Conservation (phyloP, 805 yeast species). For the Wickerhamiella alocasiicola region DNA sequence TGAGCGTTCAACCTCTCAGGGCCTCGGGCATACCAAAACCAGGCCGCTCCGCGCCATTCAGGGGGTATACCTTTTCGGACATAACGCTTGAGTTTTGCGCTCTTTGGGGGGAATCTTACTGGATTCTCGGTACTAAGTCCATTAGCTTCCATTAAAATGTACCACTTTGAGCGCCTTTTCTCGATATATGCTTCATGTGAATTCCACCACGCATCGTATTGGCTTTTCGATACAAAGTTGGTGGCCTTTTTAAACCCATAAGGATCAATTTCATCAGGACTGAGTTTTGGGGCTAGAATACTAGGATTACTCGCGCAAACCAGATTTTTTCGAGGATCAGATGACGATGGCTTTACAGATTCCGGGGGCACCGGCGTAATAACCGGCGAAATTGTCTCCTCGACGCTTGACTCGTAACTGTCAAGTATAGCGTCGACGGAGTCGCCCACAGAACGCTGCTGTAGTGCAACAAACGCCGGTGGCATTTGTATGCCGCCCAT, state of each 20-base stretch:
- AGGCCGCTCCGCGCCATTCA: conserved; percentile 93
- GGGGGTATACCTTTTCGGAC: conserved; percentile 90
- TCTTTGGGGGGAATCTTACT: conserved; percentile 26
- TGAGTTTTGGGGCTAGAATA: conserved; percentile 6
- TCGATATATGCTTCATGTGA: conserved; percentile 50
- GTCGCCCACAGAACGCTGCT: conserved; percentile 11
- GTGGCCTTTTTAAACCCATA: conserved; percentile 77
- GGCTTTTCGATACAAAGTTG: conserved; percentile 37
- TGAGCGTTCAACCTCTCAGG: conserved; percentile 56
- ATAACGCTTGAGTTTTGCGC: conserved; percentile 45
- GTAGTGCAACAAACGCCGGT: conserved; percentile 22
- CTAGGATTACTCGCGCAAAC: conserved; percentile 9
- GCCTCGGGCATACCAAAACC: conserved; percentile 93
- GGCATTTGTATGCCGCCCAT: conserved; percentile 21
- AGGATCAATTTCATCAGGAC: conserved; percentile 37
- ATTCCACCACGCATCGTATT: conserved; percentile 66
- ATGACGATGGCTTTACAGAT: too few species aligned
- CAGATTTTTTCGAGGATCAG: conserved; percentile 1
- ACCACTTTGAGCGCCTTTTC: conserved; percentile 71
- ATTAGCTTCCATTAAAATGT: conserved; percentile 44
- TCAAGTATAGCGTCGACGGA: conserved; percentile 7
- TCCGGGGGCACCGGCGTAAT: too few species aligned
- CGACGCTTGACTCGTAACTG: conserved; percentile 1
- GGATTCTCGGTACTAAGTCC: conserved; percentile 41
- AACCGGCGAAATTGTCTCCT: background rate